Conservation (phyloP, 768 basidiomycete species). For the Rubroboletus satanas region DNA sequence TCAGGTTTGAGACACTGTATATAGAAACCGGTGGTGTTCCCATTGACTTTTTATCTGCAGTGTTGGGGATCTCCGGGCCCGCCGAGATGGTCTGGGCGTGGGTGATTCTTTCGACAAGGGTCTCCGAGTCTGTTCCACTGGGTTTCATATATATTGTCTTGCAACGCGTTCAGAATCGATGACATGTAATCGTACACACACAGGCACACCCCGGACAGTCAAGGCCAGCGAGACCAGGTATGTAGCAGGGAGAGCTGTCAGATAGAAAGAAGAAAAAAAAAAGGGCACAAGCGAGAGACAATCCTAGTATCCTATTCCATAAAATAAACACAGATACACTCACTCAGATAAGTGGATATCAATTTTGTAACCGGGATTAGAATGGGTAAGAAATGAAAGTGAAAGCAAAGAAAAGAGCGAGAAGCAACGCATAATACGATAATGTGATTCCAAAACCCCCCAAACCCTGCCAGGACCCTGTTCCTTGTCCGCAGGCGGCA, state of each 20-base stretch:
- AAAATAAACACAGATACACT: neutral
- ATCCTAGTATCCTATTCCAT: conserved; percentile 7
- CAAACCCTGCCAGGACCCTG: neutral
- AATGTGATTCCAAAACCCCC: neutral
- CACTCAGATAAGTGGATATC: neutral
- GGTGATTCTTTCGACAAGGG: too few relatives aligned
- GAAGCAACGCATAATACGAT: neutral
- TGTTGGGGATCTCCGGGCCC: neutral
- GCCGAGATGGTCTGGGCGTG: too few relatives aligned
- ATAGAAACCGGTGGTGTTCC: too few relatives aligned
- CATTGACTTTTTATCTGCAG: too few relatives aligned
- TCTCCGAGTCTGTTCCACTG: too few relatives aligned
- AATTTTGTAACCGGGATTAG: neutral
- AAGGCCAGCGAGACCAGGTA: neutral
- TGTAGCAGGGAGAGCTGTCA: neutral
- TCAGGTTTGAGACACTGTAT: too few relatives aligned
- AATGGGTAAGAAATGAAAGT: neutral
- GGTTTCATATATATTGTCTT: too few relatives aligned
- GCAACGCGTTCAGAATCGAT: too few relatives aligned
- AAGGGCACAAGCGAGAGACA: neutral
- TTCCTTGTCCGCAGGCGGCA: neutral
- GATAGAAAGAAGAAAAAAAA: neutral
- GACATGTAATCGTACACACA: neutral
- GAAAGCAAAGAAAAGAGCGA: neutral
- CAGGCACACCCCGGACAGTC: neutral